These are phyloP conservation scores for Aspergillus candidus DNA, from an alignment of 2,329 filamentous ascomycete species.

Conservation along the genomic window DNA sequence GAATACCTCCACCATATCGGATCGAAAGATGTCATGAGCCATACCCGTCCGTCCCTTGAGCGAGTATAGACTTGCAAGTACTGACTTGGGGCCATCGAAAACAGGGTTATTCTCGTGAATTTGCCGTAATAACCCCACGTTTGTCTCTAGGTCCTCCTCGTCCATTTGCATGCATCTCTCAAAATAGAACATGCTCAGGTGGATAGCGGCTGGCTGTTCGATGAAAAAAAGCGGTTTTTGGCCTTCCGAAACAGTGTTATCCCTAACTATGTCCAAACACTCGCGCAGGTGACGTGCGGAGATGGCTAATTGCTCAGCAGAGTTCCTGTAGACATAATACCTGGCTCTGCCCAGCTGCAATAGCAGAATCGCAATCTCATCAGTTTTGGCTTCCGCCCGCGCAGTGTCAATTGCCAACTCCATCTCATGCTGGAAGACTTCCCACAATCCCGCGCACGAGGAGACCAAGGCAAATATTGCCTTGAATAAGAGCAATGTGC, in stretches of 20 bases:
- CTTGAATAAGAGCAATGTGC: no score
- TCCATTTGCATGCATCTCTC: no score
- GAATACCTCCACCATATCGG: slow-evolving; percentile 1
- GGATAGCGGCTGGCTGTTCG: no score
- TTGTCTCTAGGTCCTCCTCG: no score
- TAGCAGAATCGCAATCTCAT: not conserved
- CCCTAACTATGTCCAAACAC: not conserved
- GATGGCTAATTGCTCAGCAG: not conserved
- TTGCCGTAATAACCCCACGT: not conserved
- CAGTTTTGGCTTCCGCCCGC: not conserved
- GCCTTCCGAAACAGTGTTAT: no score
- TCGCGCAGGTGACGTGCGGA: not conserved
- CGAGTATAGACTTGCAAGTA: slow-evolving; percentile 1
- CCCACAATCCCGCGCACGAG: no score
- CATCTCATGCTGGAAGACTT: no score
- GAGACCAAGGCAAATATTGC: no score
- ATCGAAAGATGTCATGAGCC: not conserved
- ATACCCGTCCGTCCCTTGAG: not conserved
- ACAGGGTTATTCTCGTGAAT: not conserved
- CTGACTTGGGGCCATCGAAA: not conserved
- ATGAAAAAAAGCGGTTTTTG: no score
- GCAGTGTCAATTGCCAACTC: no score
- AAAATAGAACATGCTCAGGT: no score
- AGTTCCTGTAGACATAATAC: not conserved
- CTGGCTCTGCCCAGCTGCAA: not conserved